Evolutionary conservation across 1,139 yeast species (phyloP), one percentile per base, ranked within the genome.

Genomic region (Suhomyces ambrosiae): DNA sequence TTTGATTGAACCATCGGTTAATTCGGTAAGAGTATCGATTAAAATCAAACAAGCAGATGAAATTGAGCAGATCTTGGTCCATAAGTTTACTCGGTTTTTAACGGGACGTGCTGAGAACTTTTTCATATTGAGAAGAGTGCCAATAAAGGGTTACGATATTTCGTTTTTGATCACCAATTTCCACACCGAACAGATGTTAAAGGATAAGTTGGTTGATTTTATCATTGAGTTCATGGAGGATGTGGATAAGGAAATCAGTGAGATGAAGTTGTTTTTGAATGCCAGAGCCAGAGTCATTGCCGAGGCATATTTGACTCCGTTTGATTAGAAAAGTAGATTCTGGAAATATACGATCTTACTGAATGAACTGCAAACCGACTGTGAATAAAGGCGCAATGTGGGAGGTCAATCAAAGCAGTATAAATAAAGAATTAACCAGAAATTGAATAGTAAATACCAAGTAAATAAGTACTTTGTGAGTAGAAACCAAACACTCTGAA

Each of bases 171-270:
- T 92, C 52, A 92, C 98, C 26, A 92, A 92, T 64, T 82, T 82
- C 66, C 98, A 92, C 64, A 89, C 97, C 8, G 97, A 92, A 62
- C 85, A 85, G 52, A 89, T 92, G 96, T 77, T 90, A 63, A 92
- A 94, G 67, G 92, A 86, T 56, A 94, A 94, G 63, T 76, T 92
- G 56, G 96, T 92, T 33, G 98, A 92, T 62, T 92, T 92, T 60
- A 89, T 92, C 53, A 88, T 92, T 54, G 97, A 92, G 67, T 92
- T 94, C 61, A 90, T 92, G 98, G 98, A 92, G 63, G 98, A 90
- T 55, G 98, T 92, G 17, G 99, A 92, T 64, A 92, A 90, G 68
- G 99, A 92, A 63, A 94, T 92, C 57, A 87, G 96, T 63, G 99
- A 92, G 62, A 94, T 92, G 96, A 94, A 94, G 65, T 75, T 92